phyloP scores from a whole-genome alignment of 495 filamentous ascomycete species.

The Talaromyces adpressus region DNA sequence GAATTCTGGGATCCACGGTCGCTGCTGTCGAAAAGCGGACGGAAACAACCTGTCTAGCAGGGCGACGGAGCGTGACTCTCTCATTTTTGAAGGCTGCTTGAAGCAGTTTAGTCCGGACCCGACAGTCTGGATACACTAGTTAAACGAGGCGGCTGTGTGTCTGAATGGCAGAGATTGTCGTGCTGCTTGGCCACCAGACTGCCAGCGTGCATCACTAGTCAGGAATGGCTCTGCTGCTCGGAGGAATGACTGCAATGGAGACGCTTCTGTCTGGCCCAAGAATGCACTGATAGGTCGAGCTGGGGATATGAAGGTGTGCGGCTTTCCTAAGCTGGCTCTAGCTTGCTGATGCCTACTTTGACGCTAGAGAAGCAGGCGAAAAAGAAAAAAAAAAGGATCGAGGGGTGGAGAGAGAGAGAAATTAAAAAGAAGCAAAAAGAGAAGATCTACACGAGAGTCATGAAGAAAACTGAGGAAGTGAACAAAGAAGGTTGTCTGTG shows the following conservation, averaged over 20 bases:
- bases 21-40: background rate
- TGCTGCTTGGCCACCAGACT: background rate
- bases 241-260: background rate
- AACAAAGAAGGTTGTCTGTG: background rate
- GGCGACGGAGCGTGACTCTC: slow-evolving; percentile 2
- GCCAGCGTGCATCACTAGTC: slow-evolving; percentile 6
- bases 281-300: slow-evolving; percentile 2
- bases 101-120: slow-evolving; percentile 24
- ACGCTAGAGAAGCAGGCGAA: background rate
- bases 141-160: slow-evolving; percentile 28
- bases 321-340: background rate
- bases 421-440: background rate
- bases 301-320: background rate
- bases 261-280: background rate
- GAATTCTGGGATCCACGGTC: background rate
- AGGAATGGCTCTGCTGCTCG: background rate
- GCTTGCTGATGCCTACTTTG: background rate
- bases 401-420: background rate
- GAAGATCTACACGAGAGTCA: background rate
- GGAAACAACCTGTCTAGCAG: background rate
- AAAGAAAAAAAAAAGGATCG: background rate
- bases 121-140: slow-evolving; percentile 27
- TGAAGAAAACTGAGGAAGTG: background rate
- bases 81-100: slow-evolving; percentile 8
- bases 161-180: slow-evolving; percentile 6